These are phyloP conservation scores for Globisporangium emineosum DNA, from an alignment of 352 stramenopile genomes.

Conservation along the genomic window DNA sequence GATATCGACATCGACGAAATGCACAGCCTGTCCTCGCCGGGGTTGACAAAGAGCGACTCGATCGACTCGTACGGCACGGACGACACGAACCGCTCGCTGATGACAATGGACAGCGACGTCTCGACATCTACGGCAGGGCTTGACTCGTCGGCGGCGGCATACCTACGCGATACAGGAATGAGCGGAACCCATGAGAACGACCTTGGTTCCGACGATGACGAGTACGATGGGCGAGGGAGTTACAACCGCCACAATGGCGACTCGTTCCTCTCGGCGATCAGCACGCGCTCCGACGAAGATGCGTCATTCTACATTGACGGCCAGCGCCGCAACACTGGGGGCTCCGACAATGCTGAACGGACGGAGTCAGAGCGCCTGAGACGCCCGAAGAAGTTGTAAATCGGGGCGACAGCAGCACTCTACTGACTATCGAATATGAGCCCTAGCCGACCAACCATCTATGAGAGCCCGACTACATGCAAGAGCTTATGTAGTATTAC, in stretches of 20 bases:
- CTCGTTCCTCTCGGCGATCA: slow-evolving; percentile 58
- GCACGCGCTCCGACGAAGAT: slow-evolving; percentile 59
- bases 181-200: slow-evolving; percentile 20
- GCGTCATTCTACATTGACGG: slow-evolving; percentile 49
- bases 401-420: not conserved
- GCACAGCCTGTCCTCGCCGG: slow-evolving; percentile 12
- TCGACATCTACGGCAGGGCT: slow-evolving; percentile 21
- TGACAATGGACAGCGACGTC: slow-evolving; percentile 5
- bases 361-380: slow-evolving; percentile 5
- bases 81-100: slow-evolving; percentile 18
- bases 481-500: slow-evolving; percentile 1
- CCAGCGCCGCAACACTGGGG: slow-evolving; percentile 18
- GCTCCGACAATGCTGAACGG: not conserved
- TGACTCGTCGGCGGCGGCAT: slow-evolving; percentile 25
- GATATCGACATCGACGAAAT: slow-evolving; percentile 20
- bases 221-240: slow-evolving; percentile 24
- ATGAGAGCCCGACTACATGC: not conserved
- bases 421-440: not conserved
- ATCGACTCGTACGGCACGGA: slow-evolving; percentile 17
- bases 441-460: not conserved
- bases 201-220: slow-evolving; percentile 29
- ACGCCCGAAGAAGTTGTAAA: slow-evolving; percentile 20
- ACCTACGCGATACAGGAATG: slow-evolving; percentile 29
- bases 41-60: not conserved
- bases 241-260: slow-evolving; percentile 28